Evolutionary conservation across 768 basidiomycete genomes (phyloP).

Genomic region (Lactarius quietus): DNA sequence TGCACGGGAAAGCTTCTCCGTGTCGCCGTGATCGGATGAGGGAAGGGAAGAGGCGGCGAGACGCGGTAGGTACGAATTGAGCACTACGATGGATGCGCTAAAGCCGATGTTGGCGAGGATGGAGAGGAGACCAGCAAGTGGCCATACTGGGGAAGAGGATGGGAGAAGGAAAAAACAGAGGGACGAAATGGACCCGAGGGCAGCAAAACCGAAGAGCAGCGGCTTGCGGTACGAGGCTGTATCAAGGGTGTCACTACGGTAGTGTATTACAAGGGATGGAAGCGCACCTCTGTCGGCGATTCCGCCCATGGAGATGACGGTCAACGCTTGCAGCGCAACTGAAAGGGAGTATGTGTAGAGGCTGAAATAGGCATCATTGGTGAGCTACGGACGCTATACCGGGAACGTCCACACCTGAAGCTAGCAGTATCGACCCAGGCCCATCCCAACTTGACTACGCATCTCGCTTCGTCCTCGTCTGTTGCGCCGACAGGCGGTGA

Average conservation of each 20-base stretch:
- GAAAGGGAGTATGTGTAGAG: slow-evolving; percentile 86
- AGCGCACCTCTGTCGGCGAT: slow-evolving; percentile 85
- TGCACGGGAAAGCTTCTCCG: slow-evolving; percentile 58
- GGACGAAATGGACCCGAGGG: slow-evolving; percentile 64
- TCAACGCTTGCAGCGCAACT: slow-evolving; percentile 87
- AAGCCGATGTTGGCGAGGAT: slow-evolving; percentile 82
- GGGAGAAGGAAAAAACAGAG: slow-evolving; percentile 70
- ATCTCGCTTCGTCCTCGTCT: slow-evolving; percentile 45
- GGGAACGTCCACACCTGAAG: slow-evolving; percentile 60
- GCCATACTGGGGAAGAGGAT: slow-evolving; percentile 68
- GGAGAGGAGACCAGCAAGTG: slow-evolving; percentile 62
- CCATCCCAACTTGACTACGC: slow-evolving; percentile 81
- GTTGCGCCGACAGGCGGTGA: slow-evolving; percentile 19
- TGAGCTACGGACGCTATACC: background rate
- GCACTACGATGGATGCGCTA: slow-evolving; percentile 80
- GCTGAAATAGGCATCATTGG: slow-evolving; percentile 38
- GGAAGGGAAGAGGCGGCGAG: slow-evolving; percentile 48
- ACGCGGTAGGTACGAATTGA: slow-evolving; percentile 83
- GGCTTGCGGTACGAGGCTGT: slow-evolving; percentile 68
- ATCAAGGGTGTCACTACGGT: slow-evolving; percentile 23
- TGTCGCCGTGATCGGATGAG: slow-evolving; percentile 37
- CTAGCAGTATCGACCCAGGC: slow-evolving; percentile 88
- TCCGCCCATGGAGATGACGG: slow-evolving; percentile 89
- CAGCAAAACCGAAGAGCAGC: slow-evolving; percentile 36
- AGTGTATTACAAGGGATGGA: background rate